phyloP scores from a whole-genome alignment of 2,329 filamentous ascomycete genomes.

The Talaromyces sp. region DNA sequence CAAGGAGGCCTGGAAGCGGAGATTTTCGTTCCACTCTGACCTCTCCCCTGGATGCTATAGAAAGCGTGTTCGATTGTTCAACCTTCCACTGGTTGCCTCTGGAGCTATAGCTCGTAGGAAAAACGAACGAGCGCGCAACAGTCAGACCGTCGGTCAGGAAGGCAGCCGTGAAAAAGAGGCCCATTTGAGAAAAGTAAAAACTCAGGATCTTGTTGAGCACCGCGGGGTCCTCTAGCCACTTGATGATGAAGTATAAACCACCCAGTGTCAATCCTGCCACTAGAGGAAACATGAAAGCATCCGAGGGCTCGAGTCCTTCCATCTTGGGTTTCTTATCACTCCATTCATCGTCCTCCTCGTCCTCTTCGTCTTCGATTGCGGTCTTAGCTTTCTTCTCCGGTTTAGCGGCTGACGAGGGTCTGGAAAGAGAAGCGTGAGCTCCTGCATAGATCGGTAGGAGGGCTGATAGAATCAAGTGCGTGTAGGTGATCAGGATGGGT shows the following conservation, averaged over 20 bases:
- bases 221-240: slow-evolving; percentile 75
- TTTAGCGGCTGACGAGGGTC: slow-evolving; percentile 71
- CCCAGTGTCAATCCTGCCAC: slow-evolving; percentile 66
- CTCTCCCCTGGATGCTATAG: slow-evolving; percentile 12
- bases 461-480: slow-evolving; percentile 61
- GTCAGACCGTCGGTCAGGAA: slow-evolving; percentile 68
- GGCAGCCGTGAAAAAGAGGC: slow-evolving; percentile 68
- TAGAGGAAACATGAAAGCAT: slow-evolving; percentile 80
- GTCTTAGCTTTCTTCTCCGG: slow-evolving; percentile 39
- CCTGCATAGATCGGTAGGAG: slow-evolving; percentile 79
- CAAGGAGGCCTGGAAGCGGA: slow-evolving; percentile 48
- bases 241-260: slow-evolving; percentile 79
- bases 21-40: slow-evolving; percentile 28
- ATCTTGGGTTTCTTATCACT: slow-evolving; percentile 51
- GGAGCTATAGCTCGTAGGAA: slow-evolving; percentile 63
- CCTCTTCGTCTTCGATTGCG: slow-evolving; percentile 15
- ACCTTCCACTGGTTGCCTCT: slow-evolving; percentile 45
- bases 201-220: slow-evolving; percentile 78
- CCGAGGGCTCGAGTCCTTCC: slow-evolving; percentile 65
- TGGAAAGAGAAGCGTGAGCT: slow-evolving; percentile 75
- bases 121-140: slow-evolving; percentile 60
- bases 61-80: slow-evolving; percentile 27
- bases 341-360: slow-evolving; percentile 48
- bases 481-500: slow-evolving; percentile 50
- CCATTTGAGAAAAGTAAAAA: slow-evolving; percentile 75